Evolutionary conservation across 179 eudicot species (phyloP).

Genomic region (Amaranthus tricolor): DNA sequence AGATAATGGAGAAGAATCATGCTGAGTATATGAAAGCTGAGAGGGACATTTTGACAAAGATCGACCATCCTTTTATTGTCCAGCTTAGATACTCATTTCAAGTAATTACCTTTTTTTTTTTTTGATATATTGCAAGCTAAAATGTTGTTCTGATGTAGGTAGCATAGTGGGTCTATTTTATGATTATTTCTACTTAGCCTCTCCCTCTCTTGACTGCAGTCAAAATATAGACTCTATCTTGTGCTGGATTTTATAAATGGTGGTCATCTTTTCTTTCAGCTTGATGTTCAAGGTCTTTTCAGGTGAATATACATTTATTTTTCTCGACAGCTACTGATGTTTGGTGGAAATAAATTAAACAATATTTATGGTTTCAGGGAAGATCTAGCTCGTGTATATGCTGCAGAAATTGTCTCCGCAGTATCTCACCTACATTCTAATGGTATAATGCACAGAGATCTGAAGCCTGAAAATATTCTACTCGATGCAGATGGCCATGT

Average conservation of each 20-base stretch:
- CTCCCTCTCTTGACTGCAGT: constrained; percentile 45
- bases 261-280: constrained; percentile 94
- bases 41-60: constrained; percentile 82
- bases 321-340: constrained; percentile 2
- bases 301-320: constrained; percentile 35
- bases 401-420: constrained; percentile 83
- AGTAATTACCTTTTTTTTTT: constrained; percentile 32
- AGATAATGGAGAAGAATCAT: constrained; percentile 88
- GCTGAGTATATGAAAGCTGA: constrained; percentile 93
- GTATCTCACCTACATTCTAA: constrained; percentile 85
- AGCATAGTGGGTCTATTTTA: constrained; percentile 2
- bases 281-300: constrained; percentile 81
- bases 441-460: constrained; percentile 85
- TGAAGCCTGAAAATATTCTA: constrained; percentile 81
- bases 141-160: constrained; percentile 8
- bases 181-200: constrained; percentile 13
- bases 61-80: constrained; percentile 80
- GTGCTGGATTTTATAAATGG: constrained; percentile 89
- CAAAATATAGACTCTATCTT: constrained; percentile 82
- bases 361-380: constrained; percentile 48
- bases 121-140: neutral
- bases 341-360: constrained; percentile 1
- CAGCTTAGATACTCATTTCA: constrained; percentile 94
- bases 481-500: constrained; percentile 97
- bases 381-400: constrained; percentile 77